Base-by-base conservation (phyloP, 2,329 filamentous ascomycete species). In the Colletotrichum sp. region DNA sequence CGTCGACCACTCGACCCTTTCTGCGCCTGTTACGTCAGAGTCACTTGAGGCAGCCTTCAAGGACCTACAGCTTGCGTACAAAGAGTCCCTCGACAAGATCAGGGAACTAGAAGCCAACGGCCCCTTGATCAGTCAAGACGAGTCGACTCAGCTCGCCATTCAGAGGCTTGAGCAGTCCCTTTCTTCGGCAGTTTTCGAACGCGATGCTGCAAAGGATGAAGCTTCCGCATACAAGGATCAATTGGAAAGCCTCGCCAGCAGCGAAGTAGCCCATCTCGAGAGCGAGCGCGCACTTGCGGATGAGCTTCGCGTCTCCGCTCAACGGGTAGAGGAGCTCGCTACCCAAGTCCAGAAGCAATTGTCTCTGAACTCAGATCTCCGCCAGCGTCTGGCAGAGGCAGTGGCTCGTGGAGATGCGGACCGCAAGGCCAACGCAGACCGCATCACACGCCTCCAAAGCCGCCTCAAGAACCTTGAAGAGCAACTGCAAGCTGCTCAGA, bases 401-500 rank as follows among this genome's bases (percentile, higher is more conserved):
- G 94, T 98, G 48, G 88, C 92, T 68, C 94, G 95, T 77, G 96
- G 96, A 73, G 96, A 98, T 80, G 89, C 90, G 36, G 95, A 97
- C 80, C 96, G 98, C 83, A 93, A 93, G 80, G 87, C 92, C 75
- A 97, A 96, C 77, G 94, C 94, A 16, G 89, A 92, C 68, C 94
- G 95, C 80, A 98, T 99, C 82, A 95, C 95, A 72, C 90, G 93
- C 70, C 91, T 98, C 83, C 96, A 98, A 83, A 90, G 91, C 77
- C 94, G 93, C 73, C 93, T 99, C 72, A 95, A 94, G 80, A 85
- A 88, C 18, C 91, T 98, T 66, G 97, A 98, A 83, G 96, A 98
- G 76, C 92, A 94, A 79, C 91, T 99, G 26, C 89, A 97, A 70
- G 86, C 91, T 24, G 95, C 96, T 3, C 96, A 98, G 83, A 93